A percentile compares a stretch with the other conserved stretches of the same genome.
Conservation (phyloP, 2,329 filamentous ascomycete species). For the Zasmidium angulare region DNA sequence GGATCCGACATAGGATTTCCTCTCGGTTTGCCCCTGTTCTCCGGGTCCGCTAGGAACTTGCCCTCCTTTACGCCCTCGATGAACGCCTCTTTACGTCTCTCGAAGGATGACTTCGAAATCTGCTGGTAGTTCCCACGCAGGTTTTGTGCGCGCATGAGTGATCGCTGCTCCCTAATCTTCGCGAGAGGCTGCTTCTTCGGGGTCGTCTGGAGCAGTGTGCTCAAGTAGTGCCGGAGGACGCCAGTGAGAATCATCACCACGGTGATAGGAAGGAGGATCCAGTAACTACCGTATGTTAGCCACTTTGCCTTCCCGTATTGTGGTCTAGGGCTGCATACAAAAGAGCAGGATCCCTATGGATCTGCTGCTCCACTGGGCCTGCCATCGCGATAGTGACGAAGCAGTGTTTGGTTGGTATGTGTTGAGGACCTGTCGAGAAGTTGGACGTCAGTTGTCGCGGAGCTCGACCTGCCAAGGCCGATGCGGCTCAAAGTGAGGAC, state of each 20-base stretch:
- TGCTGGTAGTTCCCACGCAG: slow-evolving; percentile 80
- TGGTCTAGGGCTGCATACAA: slow-evolving; percentile 64
- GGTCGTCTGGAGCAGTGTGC: slow-evolving; percentile 79
- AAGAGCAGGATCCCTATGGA: slow-evolving; percentile 95
- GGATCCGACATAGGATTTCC: slow-evolving; percentile 95
- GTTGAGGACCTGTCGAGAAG: background rate
- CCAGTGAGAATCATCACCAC: slow-evolving; percentile 97
- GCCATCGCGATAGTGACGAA: slow-evolving; percentile 60
- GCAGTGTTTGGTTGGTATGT: background rate
- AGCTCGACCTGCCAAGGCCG: background rate
- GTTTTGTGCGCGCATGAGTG: slow-evolving; percentile 78
- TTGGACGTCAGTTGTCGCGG: slow-evolving; percentile 4
- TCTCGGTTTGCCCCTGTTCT: slow-evolving; percentile 79
- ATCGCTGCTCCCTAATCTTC: slow-evolving; percentile 79
- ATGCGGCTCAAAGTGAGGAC: background rate
- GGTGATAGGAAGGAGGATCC: slow-evolving; percentile 97
- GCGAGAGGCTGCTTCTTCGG: slow-evolving; percentile 79
- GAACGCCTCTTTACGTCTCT: slow-evolving; percentile 75
- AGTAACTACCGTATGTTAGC: slow-evolving; percentile 66
- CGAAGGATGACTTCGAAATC: slow-evolving; percentile 75
- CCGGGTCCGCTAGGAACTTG: slow-evolving; percentile 84
- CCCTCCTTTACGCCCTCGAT: slow-evolving; percentile 81
- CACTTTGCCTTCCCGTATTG: background rate
- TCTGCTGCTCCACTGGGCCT: slow-evolving; percentile 84
- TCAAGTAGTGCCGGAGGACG: slow-evolving; percentile 92